Evolutionary conservation across 352 stramenopile species (phyloP), one percentile per base, ranked within the genome.

Genomic region (Phytophthora citricola): DNA sequence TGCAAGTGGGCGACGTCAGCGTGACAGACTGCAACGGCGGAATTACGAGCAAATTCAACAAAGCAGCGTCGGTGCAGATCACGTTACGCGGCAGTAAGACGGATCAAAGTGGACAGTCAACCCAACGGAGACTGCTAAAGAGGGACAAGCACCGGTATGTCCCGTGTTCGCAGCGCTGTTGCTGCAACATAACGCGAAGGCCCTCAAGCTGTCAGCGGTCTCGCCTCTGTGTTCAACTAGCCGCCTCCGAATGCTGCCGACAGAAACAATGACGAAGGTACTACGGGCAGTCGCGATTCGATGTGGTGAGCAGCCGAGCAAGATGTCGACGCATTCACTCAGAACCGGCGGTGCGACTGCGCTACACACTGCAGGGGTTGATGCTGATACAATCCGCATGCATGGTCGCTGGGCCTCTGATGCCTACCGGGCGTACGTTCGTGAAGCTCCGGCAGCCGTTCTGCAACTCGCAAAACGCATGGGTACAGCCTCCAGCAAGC

Each of bases 321-420:
- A 17, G 17, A 17, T 17, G 0, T 17, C 17, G 17, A 17, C 17
- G 17, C 17, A 17, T 17, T 17, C 17, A 17, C 17, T 17, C 17
- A 17, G 17, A 0, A 17, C 17, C 17, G 17, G 17, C 17, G 17
- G 17, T 17, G 17, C 17, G 17, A 17, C 17, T 17, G 17, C 17
- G 17, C 17, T 17, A 17, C 17, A 17, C 27, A 10, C 22, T 2
- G 50, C 50, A 10, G 49, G 59, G 2, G 44, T 56, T 1, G 26
- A 41, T 15, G 32, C 32, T 1, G 57, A 58, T 27, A 52, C 45
- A 5, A 65, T 57, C 14, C 39, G 57, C 2, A 57, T 58, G 46
- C 36, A 65, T 20, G 57, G 57, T 12, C 24, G 46, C 12, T 63
- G 45, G 56, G 44, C 57, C 1, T 65, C 57, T 4, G 38, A 65